A percentile compares a stretch with the other conserved stretches of the same genome.
Evolutionary conservation across 176 grass and related monocot species (phyloP).

Genomic region (Oryza brachyantha): DNA sequence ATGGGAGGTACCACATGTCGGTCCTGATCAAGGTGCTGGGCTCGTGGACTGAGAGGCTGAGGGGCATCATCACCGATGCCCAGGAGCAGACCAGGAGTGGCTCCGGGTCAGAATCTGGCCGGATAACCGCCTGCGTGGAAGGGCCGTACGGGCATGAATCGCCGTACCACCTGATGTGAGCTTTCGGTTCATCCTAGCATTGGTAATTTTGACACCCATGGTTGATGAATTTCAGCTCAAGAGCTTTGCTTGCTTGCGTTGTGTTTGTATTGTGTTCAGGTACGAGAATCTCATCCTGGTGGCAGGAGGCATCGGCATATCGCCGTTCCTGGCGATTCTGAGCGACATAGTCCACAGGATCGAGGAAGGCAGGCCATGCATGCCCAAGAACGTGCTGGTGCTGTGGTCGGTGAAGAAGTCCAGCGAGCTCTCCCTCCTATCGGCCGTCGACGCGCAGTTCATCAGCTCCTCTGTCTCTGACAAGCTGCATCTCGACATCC

Average conservation of each 20-base stretch:
- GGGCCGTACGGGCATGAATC: slow-evolving; percentile 95
- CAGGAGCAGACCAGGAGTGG: slow-evolving; percentile 37
- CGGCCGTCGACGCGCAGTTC: slow-evolving; percentile 57
- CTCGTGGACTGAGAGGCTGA: slow-evolving; percentile 75
- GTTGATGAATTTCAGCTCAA: not conserved
- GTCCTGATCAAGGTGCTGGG: slow-evolving; percentile 96
- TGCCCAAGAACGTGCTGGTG: slow-evolving; percentile 78
- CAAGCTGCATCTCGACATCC: slow-evolving; percentile 69
- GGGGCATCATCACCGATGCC: slow-evolving; percentile 50
- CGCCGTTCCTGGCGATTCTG: slow-evolving; percentile 82
- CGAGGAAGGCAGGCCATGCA: slow-evolving; percentile 57
- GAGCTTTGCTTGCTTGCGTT: not conserved
- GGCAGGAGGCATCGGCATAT: slow-evolving; percentile 92
- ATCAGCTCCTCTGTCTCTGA: slow-evolving; percentile 54
- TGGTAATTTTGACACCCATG: not conserved
- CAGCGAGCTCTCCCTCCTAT: slow-evolving; percentile 84
- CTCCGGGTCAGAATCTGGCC: slow-evolving; percentile 20
- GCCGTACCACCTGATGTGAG: slow-evolving; percentile 96
- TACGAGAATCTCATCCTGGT: slow-evolving; percentile 98
- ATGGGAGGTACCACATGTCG: slow-evolving; percentile 84
- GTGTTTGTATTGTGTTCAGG: slow-evolving; percentile 29
- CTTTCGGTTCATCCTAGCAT: not conserved
- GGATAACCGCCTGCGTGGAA: slow-evolving; percentile 80
- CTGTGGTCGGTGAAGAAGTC: slow-evolving; percentile 92
- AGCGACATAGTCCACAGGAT: slow-evolving; percentile 86